phyloP scores from a whole-genome alignment of 2,329 filamentous ascomycete genomes.

The Colletotrichum siamense region DNA sequence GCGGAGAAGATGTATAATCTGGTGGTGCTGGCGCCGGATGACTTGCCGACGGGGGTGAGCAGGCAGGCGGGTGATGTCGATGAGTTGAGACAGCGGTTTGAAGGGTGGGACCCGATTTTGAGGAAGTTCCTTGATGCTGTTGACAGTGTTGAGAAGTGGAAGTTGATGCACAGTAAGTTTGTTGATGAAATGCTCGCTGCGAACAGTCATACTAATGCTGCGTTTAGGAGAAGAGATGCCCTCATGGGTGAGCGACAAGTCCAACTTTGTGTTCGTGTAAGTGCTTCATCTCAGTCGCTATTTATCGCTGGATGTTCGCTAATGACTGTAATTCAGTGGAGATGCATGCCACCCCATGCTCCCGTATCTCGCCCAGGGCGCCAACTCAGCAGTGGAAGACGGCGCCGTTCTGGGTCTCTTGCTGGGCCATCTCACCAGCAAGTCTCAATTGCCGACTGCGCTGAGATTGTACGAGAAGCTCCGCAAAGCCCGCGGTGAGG shows the following conservation, averaged over 20 bases:
- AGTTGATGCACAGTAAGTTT: conserved; percentile 59
- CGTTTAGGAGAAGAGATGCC: conserved; percentile 50
- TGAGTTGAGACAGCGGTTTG: conserved; percentile 66
- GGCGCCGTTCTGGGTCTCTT: conserved; percentile 68
- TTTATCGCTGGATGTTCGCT: background rate
- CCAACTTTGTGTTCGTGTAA: conserved; percentile 55
- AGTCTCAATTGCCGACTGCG: conserved; percentile 50
- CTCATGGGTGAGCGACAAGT: conserved; percentile 58
- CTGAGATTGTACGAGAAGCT: conserved; percentile 50
- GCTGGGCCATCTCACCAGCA: conserved; percentile 53
- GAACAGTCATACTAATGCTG: background rate
- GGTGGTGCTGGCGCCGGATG: conserved; percentile 69
- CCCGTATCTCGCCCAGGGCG: conserved; percentile 68
- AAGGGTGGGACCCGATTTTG: conserved; percentile 68
- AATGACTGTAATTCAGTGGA: conserved; percentile 38
- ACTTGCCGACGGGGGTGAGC: conserved; percentile 59
- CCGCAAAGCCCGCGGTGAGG: conserved; percentile 52
- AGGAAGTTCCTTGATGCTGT: conserved; percentile 51
- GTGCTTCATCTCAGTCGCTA: background rate
- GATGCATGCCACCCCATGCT: conserved; percentile 71
- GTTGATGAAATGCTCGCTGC: conserved; percentile 13
- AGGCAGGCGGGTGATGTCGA: conserved; percentile 58
- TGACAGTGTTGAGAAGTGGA: conserved; percentile 71
- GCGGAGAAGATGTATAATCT: conserved; percentile 68
- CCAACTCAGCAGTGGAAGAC: conserved; percentile 72